Evolutionary conservation across 495 filamentous ascomycete species (phyloP), one percentile per base, ranked within the genome.

Genomic region (Hypoxylon subgilvum): DNA sequence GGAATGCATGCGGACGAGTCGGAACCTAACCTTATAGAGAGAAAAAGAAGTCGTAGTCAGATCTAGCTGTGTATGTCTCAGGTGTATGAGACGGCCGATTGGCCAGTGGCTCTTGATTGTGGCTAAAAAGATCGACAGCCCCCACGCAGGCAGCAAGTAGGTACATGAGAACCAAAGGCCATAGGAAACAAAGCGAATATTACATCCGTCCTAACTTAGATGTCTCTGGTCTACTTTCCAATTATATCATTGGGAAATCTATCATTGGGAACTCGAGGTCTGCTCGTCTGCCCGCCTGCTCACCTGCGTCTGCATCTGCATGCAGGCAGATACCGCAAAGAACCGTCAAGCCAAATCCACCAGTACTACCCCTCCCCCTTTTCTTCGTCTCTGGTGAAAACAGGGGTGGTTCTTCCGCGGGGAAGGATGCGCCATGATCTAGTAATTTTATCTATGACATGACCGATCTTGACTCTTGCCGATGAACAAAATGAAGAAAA

Each of bases 61-160:
- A 64, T 58, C 54, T 39, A 58, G 43, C 49, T 53, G 51, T 25
- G 54, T 17, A 14, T 49, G 31, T 53, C 49, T 57, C 42, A 44
- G 12, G 22, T 40, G 42, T 43, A 43, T 38, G 21, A 46, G 19
- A 30, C 22, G 52, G 40, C 41, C 36, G 59, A 63, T 63, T 63
- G 59, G 59, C 34, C 35, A 13, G 17, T 36, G 16, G 49, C 39
- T 49, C 21, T 42, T 40, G 14, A 48, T 38, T 5, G 49, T 58
- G 44, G 53, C 49, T 58, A 51, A 54, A 64, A 64, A 40, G 61
- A 58, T 64, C 61, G 61, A 52, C 61, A 21, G 61, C 61, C 61
- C 61, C 61, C 61, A 64, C 50, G 54, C 22, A 27, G 28, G 31
- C 43, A 17, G 54, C 22, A 27, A 23, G 31, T 43, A 17, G 25